Conservation (phyloP, 1,139 yeast species). For the Sugiyamaella xylanicola region DNA sequence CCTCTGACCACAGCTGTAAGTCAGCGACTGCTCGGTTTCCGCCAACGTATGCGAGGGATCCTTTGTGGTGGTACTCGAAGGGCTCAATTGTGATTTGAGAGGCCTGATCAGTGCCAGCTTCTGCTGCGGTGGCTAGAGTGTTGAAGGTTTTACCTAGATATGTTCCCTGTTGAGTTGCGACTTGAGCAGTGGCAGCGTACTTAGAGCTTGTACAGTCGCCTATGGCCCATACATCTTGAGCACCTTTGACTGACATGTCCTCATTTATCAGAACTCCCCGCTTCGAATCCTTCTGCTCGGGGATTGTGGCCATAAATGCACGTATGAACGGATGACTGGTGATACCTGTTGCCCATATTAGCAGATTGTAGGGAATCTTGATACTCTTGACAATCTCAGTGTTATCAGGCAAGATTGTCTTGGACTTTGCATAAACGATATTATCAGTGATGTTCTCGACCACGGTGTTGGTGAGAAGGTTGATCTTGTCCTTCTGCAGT, state of each 20-base stretch:
- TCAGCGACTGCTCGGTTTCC: slow-evolving; percentile 94
- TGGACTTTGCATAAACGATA: slow-evolving; percentile 47
- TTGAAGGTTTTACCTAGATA: slow-evolving; percentile 75
- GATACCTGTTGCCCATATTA: slow-evolving; percentile 98
- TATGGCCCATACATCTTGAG: slow-evolving; percentile 78
- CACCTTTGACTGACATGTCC: slow-evolving; percentile 78
- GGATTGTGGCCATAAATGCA: slow-evolving; percentile 66
- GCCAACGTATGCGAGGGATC: slow-evolving; percentile 71
- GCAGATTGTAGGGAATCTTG: slow-evolving; percentile 83
- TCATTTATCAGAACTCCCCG: slow-evolving; percentile 89
- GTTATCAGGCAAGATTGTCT: not conserved
- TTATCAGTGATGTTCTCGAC: slow-evolving; percentile 78
- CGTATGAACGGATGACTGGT: slow-evolving; percentile 79
- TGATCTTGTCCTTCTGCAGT: slow-evolving; percentile 75
- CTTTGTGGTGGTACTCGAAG: slow-evolving; percentile 64
- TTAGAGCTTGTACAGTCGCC: slow-evolving; percentile 94
- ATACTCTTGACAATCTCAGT: slow-evolving; percentile 65
- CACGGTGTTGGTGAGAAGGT: slow-evolving; percentile 78
- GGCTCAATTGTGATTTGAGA: slow-evolving; percentile 47
- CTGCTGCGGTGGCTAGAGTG: slow-evolving; percentile 50
- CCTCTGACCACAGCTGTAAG: slow-evolving; percentile 75
- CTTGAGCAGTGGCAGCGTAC: slow-evolving; percentile 95
- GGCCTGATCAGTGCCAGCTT: slow-evolving; percentile 50
- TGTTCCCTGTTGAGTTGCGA: slow-evolving; percentile 91
- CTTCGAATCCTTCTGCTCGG: slow-evolving; percentile 82